Conservation (phyloP, 768 basidiomycete species). For the Neoboletus magnificus region DNA sequence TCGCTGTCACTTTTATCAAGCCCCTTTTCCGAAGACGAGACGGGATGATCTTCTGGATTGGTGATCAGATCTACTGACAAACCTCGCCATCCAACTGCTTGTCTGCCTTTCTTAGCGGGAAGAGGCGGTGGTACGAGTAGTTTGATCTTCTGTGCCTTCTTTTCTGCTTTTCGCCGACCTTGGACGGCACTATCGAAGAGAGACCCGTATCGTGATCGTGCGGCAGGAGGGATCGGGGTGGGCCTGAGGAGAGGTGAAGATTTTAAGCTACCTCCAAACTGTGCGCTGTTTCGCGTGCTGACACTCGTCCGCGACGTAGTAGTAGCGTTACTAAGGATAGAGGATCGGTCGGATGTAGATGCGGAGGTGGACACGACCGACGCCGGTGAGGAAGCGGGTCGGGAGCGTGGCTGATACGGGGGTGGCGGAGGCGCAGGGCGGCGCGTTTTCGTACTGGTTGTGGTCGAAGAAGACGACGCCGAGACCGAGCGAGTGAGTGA, state of each 20-base stretch:
- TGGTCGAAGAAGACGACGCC: constrained; percentile 35
- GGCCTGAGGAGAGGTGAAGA: constrained; percentile 44
- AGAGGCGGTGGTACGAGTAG: constrained; percentile 36
- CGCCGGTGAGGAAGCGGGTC: constrained; percentile 35
- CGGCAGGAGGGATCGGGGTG: constrained; percentile 64
- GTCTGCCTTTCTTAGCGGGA: constrained; percentile 42
- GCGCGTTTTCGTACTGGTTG: constrained; percentile 37
- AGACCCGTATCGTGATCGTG: constrained; percentile 62
- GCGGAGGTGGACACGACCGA: constrained; percentile 37
- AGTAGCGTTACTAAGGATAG: constrained; percentile 50
- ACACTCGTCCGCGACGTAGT: constrained; percentile 39
- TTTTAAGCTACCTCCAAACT: constrained; percentile 17
- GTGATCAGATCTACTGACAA: constrained; percentile 66
- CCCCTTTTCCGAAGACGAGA: constrained; percentile 11
- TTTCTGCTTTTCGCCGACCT: constrained; percentile 42
- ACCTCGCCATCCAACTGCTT: constrained; percentile 73
- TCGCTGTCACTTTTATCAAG: constrained; percentile 12
- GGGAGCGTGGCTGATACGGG: constrained; percentile 24
- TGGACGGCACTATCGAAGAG: constrained; percentile 62
- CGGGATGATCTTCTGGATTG: constrained; percentile 35
- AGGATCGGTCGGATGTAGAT: constrained; percentile 60
- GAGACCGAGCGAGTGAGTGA: constrained; percentile 34
- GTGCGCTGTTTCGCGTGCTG: constrained; percentile 31
- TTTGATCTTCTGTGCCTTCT: constrained; percentile 25
- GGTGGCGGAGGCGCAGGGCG: constrained; percentile 39